Percentiles rank a stretch among this genome's conserved stretches.
Conservation (phyloP, 202 grass and related monocot genomes). For the Musa balbisiana region DNA sequence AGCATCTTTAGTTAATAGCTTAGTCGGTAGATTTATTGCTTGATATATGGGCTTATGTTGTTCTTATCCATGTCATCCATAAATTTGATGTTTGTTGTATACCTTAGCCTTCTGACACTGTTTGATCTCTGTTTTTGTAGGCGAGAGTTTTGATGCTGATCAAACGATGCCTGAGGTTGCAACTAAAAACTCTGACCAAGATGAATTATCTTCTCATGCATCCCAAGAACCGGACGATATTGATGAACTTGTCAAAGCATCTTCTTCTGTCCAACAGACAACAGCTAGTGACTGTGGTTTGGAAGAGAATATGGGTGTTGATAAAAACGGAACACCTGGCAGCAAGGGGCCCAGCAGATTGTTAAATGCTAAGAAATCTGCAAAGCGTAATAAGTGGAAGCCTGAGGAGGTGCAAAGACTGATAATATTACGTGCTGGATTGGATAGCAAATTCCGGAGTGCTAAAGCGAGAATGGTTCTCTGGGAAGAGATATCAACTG, state of each 20-base stretch:
- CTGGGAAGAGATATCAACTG: slow-evolving; percentile 79
- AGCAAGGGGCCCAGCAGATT: slow-evolving; percentile 32
- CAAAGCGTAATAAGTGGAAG: slow-evolving; percentile 85
- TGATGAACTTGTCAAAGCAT: slow-evolving; percentile 54
- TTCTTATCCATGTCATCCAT: background rate
- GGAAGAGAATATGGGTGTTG: slow-evolving; percentile 29
- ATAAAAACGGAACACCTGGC: slow-evolving; percentile 34
- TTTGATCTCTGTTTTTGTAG: slow-evolving; percentile 30
- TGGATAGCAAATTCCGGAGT: slow-evolving; percentile 70
- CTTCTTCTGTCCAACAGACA: slow-evolving; percentile 47
- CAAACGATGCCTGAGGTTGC: slow-evolving; percentile 31
- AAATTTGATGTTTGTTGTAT: background rate
- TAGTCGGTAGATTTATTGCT: slow-evolving; percentile 15
- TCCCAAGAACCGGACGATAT: slow-evolving; percentile 52
- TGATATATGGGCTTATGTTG: background rate
- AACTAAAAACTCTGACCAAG: slow-evolving; percentile 38
- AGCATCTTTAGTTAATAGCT: background rate
- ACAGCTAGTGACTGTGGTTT: slow-evolving; percentile 40
- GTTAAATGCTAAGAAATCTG: slow-evolving; percentile 32
- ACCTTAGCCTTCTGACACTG: background rate
- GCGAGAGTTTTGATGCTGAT: slow-evolving; percentile 26
- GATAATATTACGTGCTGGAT: slow-evolving; percentile 63
- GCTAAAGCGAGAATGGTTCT: slow-evolving; percentile 91
- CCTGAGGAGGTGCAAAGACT: slow-evolving; percentile 83
- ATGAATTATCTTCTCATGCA: slow-evolving; percentile 50